Conservation (phyloP, 2,329 filamentous ascomycete species). For the Torrubiella hemipterigena region DNA sequence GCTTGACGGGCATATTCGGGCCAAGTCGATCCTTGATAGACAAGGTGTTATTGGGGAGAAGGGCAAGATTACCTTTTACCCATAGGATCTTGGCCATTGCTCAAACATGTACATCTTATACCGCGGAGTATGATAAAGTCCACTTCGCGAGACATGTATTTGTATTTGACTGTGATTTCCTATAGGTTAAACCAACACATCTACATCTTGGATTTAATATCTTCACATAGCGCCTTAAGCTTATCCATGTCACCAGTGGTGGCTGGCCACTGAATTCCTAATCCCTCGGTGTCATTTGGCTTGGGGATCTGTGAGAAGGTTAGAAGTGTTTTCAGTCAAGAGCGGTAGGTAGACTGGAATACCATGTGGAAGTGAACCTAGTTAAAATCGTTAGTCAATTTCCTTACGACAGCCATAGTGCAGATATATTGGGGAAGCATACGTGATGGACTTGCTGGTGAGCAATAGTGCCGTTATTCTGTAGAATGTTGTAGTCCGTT, state of each 20-base stretch:
- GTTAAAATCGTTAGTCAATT: constrained; percentile 3
- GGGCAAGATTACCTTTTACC: not conserved
- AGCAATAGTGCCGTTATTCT: constrained; percentile 88
- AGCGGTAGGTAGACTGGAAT: constrained; percentile 16
- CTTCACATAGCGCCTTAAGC: constrained; percentile 67
- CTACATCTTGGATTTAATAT: constrained; percentile 84
- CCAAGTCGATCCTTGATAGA: not conserved
- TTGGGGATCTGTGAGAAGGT: constrained; percentile 67
- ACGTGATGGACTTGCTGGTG: constrained; percentile 93
- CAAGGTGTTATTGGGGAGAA: not conserved
- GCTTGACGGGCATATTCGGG: not conserved
- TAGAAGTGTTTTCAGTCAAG: constrained; percentile 5
- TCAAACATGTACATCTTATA: no score
- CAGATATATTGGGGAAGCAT: constrained; percentile 28
- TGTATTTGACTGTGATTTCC: no score
- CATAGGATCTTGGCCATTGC: no score
- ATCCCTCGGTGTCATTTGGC: constrained; percentile 69
- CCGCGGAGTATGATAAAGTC: no score
- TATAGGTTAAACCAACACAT: no score
- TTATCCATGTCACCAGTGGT: constrained; percentile 68
- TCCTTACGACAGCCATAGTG: no score
- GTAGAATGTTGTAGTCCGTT: constrained; percentile 80
- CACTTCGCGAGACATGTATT: no score
- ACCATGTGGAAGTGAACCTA: constrained; percentile 92
- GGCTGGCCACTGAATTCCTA: constrained; percentile 70